These are phyloP conservation scores for Candida saitoana DNA, from an alignment of 805 yeast genomes.

Conservation along the genomic window DNA sequence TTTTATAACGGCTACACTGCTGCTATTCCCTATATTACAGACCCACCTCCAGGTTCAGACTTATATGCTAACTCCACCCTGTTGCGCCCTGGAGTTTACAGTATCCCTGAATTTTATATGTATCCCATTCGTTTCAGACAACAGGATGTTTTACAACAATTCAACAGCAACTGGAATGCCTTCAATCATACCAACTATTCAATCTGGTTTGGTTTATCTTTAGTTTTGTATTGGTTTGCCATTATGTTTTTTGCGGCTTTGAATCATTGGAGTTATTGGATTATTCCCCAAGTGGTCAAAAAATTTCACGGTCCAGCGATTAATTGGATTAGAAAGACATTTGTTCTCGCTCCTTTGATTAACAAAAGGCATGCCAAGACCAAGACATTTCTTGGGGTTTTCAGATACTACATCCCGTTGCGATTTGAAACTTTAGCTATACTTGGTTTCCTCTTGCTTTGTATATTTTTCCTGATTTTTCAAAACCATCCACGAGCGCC, in stretches of 20 bases:
- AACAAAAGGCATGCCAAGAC: slow-evolving; percentile 12
- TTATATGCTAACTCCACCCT: neutral
- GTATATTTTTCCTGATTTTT: slow-evolving; percentile 12
- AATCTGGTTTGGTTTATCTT: slow-evolving; percentile 29
- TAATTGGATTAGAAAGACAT: slow-evolving; percentile 15
- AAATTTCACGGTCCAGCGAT: slow-evolving; percentile 15
- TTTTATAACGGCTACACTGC: slow-evolving; percentile 34
- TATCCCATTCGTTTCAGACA: neutral
- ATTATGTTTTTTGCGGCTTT: slow-evolving; percentile 32
- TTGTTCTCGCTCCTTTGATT: slow-evolving; percentile 17
- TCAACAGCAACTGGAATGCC: neutral
- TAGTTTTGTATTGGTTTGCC: slow-evolving; percentile 37
- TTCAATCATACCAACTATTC: slow-evolving; percentile 16
- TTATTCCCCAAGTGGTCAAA: slow-evolving; percentile 19
- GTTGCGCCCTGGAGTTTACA: neutral
- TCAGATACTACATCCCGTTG: slow-evolving; percentile 38
- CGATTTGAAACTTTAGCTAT: slow-evolving; percentile 45
- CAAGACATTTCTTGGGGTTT: neutral
- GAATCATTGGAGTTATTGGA: slow-evolving; percentile 19
- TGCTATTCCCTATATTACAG: slow-evolving; percentile 35
- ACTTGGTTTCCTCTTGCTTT: slow-evolving; percentile 24
- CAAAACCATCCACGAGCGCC: slow-evolving; percentile 9
- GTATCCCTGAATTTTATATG: neutral
- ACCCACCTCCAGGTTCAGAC: neutral
- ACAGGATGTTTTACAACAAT: neutral